Evolutionary conservation across 495 filamentous ascomycete genomes (phyloP), one percentile per base, ranked within the genome.

Genomic region (Chaetomium cochliodes): DNA sequence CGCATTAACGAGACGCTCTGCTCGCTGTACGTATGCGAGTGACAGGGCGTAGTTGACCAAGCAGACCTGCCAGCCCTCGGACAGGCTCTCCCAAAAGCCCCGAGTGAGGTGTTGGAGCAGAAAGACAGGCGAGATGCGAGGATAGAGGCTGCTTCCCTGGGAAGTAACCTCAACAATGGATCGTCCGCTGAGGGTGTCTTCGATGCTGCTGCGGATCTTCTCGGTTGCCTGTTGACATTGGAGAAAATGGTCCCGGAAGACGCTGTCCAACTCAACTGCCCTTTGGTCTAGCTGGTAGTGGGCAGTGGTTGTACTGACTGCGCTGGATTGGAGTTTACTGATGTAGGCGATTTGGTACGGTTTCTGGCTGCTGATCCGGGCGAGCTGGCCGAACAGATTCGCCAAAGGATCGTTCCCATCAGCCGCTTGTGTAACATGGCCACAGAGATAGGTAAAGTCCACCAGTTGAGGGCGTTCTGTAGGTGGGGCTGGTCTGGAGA

Each of bases 1-100:
- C 37, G 37, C 28, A 16, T 52, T 60, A 18, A 76, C 26, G 7
- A 81, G 67, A 3, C 81, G 74, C 41, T 77, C 71, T 11, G 76
- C 76, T 12, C 73, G 73, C 62, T 81, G 80, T 7, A 80, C 64
- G 8, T 60, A 59, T 12, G 73, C 66, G 2, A 81, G 58, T 1
- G 72, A 55, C 4, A 79, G 49, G 11, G 67, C 81, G 62, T 79
- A 82, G 9, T 72, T 66, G 53, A 77, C 41, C n/a, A 79, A 62
- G 37, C 63, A 65, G 7, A 9, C 42, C 44, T 69, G 74, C 76
- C 77, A 83, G 22, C 44, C 60, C 0, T 30, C 22, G 15, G 65
- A 58, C 18, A 79, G 64, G 1, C 55, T 59, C 13, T 8, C 26
- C 71, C 72, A 72, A 1, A 68, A 70, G 12, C 52, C 23, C 11